These are phyloP conservation scores for Venustampulla echinocandica DNA, from an alignment of 495 filamentous ascomycete species.

Conservation along the genomic window DNA sequence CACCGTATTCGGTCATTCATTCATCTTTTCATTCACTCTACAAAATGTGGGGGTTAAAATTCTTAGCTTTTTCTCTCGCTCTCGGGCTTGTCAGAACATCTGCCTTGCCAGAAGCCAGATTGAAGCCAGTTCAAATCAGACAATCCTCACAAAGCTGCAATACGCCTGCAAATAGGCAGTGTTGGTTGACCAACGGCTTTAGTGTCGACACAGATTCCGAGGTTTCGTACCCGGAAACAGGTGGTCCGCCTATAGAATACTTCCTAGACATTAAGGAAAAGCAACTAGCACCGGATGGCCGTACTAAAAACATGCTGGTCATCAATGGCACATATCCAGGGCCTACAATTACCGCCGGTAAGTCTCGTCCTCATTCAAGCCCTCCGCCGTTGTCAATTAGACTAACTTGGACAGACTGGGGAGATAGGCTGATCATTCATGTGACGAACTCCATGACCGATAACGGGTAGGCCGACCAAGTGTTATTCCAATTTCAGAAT, in stretches of 20 bases:
- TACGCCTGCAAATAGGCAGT: background rate
- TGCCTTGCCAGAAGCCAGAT: background rate
- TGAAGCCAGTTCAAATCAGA: background rate
- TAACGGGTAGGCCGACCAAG: constrained; percentile 17
- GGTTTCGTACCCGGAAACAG: constrained; percentile 42
- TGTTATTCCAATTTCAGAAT: background rate
- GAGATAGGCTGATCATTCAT: constrained; percentile 39
- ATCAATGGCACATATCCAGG: constrained; percentile 38
- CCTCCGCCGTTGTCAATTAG: background rate
- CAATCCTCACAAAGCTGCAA: background rate
- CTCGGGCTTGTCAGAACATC: background rate
- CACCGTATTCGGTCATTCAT: too few species aligned
- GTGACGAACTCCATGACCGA: constrained; percentile 38
- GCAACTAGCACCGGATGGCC: constrained; percentile 39
- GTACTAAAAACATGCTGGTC: constrained; percentile 28
- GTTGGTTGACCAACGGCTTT: constrained; percentile 25
- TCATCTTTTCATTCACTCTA: background rate
- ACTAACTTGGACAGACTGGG: constrained; percentile 10
- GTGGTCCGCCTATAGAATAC: constrained; percentile 28
- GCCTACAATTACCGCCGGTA: constrained; percentile 23
- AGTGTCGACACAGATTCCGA: constrained; percentile 26
- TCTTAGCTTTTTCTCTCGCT: background rate
- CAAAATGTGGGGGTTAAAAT: background rate
- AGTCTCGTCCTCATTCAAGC: background rate
- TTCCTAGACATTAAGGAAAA: constrained; percentile 32